Conservation (phyloP, 768 basidiomycete species). For the Boletus vinaceobasis region DNA sequence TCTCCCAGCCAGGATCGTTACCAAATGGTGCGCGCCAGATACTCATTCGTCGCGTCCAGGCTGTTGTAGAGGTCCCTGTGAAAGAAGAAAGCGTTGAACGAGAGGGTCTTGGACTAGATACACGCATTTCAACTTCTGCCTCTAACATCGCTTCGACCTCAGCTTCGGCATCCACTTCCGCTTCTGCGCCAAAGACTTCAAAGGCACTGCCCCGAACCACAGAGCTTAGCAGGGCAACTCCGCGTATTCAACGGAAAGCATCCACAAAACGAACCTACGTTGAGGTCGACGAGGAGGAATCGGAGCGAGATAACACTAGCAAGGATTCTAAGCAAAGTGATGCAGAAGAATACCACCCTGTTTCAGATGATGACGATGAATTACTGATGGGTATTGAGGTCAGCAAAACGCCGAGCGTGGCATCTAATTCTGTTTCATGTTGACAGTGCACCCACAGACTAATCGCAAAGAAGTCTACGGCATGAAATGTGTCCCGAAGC, state of each 20-base stretch:
- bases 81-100: constrained; percentile 58
- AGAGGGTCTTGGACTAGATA: constrained; percentile 21
- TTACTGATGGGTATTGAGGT: constrained; percentile 62
- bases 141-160: constrained; percentile 16
- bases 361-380: constrained; percentile 54
- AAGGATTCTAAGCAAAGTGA: constrained; percentile 11
- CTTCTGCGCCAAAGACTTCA: constrained; percentile 6
- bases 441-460: constrained; percentile 29
- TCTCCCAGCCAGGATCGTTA: constrained; percentile 5
- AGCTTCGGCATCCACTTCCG: constrained; percentile 4
- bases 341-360: constrained; percentile 12
- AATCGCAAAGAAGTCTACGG: constrained; percentile 38
- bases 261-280: constrained; percentile 25
- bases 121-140: constrained; percentile 8
- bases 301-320: constrained; percentile 15
- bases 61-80: constrained; percentile 53
- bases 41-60: constrained; percentile 63
- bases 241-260: constrained; percentile 21
- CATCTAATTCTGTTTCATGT: background rate
- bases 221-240: background rate
- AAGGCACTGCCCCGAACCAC: constrained; percentile 4
- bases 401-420: constrained; percentile 8
- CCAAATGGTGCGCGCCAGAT: constrained; percentile 19
- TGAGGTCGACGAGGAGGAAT: constrained; percentile 33
- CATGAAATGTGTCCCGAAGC: constrained; percentile 26